phyloP scores from a whole-genome alignment of 31 red algal species.

The Endocladia muricata region DNA sequence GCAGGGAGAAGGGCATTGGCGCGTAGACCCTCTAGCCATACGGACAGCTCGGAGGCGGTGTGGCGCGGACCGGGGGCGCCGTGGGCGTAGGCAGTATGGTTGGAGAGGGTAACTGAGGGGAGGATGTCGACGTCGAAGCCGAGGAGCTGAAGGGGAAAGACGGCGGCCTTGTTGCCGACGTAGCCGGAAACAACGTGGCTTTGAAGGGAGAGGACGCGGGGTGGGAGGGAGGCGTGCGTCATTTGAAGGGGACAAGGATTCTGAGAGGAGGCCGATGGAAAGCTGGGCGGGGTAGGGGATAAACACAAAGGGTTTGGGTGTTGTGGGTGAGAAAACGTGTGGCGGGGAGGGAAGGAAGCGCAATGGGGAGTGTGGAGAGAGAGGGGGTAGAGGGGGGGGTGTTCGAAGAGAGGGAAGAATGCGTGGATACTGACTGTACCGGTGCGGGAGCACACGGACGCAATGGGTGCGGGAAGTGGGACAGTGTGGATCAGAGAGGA shows the following conservation, averaged over 20 bases:
- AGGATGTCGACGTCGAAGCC: slow-evolving; percentile 94
- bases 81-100: slow-evolving; percentile 90
- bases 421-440: too few species aligned
- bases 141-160: slow-evolving; percentile 90
- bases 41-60: slow-evolving; percentile 42
- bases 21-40: slow-evolving; percentile 53
- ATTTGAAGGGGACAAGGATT: neutral
- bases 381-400: neutral
- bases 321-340: too few species aligned
- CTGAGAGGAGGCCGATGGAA: neutral
- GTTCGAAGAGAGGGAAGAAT: neutral
- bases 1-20: slow-evolving; percentile 66
- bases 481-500: too few species aligned
- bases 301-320: neutral
- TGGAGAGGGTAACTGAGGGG: slow-evolving; percentile 85
- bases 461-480: too few species aligned
- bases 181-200: slow-evolving; percentile 89
- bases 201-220: slow-evolving; percentile 90
- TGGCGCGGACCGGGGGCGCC: slow-evolving; percentile 62
- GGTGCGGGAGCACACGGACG: too few species aligned
- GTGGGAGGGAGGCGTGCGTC: neutral
- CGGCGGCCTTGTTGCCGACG: slow-evolving; percentile 90
- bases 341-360: neutral
- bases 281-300: neutral
- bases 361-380: neutral